Evolutionary conservation across 1,139 yeast genomes (phyloP), one percentile per base, ranked within the genome.

Genomic region (Geotrichum aggregatum): DNA sequence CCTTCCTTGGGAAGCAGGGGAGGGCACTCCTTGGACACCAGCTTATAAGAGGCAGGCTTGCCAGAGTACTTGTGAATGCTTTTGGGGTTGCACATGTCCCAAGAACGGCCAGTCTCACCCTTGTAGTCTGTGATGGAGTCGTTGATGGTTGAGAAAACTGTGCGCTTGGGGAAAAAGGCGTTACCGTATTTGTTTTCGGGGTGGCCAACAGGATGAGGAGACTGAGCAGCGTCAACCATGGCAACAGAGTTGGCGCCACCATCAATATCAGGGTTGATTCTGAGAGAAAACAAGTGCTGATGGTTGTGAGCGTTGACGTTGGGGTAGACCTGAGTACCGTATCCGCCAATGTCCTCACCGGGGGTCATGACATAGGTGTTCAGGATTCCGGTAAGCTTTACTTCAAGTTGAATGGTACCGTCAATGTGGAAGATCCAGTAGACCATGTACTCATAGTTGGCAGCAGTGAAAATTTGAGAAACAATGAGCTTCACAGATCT

Each of bases 351-450:
- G 49, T 75, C 79, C 70, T 84, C 91, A 61, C 75, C 83, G 52
- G 81, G 83, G 54, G 74, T 80, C 62, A 83, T 73, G 54, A 78
- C 70, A 63, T 74, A 82, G 42, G 91, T 84, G 76, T 84, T 58
- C 36, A 85, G 76, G 59, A 85, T 85, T 71, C 94, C 94, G 33
- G 94, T 85, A 59, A 85, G 78, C 71, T 86, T 82, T 61, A 86
- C 74, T 67, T 85, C 94, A 61, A 85, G 76, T 69, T 83, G 83
- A 67, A 85, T 83, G 47, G 89, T 81, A 64, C 91, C 94, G 69
- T 85, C 94, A 71, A 84, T 91, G 74, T 85, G 79, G 70, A 85
- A 82, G 58, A 76, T 80, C 89, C 89, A 85, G 75, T 85, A 85
- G 65, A 85, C 75, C 71, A 89, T 83, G 73, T 85, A 85, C 71